These are phyloP conservation scores for Penicillium sp. DNA, from an alignment of 2,329 filamentous ascomycete species.

Conservation along the genomic window DNA sequence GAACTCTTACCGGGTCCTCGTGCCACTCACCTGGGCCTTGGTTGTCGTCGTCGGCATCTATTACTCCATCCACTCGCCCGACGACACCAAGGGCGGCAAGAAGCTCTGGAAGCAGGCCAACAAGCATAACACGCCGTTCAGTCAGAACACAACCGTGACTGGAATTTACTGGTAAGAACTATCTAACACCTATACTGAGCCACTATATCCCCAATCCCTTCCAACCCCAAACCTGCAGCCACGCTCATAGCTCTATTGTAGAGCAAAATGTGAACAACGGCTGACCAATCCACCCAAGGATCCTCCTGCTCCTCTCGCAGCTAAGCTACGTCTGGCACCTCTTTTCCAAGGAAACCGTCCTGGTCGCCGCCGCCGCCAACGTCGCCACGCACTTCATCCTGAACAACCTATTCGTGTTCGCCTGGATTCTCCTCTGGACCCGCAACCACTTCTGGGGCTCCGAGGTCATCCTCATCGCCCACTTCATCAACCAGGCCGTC, in stretches of 20 bases:
- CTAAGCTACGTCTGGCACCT: constrained; percentile 74
- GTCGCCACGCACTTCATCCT: constrained; percentile 83
- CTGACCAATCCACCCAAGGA: constrained; percentile 49
- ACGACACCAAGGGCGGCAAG: constrained; percentile 62
- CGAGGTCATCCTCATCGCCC: constrained; percentile 74
- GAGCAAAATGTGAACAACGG: neutral
- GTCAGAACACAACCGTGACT: constrained; percentile 65
- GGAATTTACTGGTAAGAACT: constrained; percentile 72
- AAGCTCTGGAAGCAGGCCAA: constrained; percentile 77
- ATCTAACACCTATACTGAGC: neutral
- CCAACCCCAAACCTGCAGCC: neutral
- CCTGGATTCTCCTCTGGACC: constrained; percentile 82
- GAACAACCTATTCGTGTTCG: constrained; percentile 80
- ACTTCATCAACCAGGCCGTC: constrained; percentile 76
- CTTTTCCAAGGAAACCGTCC: constrained; percentile 66
- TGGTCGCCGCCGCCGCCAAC: constrained; percentile 70
- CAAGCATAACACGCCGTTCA: constrained; percentile 70
- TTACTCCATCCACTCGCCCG: constrained; percentile 68
- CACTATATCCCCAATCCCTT: neutral
- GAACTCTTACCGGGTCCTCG: constrained; percentile 73
- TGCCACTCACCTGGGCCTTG: constrained; percentile 72
- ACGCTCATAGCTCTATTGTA: neutral
- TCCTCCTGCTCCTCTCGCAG: constrained; percentile 74
- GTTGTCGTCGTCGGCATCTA: constrained; percentile 72
- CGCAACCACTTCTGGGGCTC: constrained; percentile 73